These are phyloP conservation scores for Schizosaccharomyces octosporus DNA, from an alignment of 805 yeast species.

Conservation along the genomic window DNA sequence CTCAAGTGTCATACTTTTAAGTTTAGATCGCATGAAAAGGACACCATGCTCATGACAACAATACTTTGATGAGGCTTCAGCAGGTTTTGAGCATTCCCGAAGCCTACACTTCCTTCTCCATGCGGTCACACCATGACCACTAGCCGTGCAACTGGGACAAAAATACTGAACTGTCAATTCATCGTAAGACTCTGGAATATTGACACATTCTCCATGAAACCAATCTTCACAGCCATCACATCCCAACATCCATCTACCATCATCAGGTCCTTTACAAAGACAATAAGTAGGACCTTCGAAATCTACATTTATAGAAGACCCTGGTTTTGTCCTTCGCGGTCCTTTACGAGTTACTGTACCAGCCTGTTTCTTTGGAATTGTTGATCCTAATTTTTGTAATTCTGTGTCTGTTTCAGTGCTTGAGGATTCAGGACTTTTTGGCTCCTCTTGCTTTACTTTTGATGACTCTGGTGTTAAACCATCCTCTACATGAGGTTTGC, in stretches of 20 bases:
- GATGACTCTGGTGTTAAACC: background rate
- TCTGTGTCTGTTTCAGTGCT: background rate
- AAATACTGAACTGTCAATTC: slow-evolving; percentile 36
- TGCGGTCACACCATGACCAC: slow-evolving; percentile 22
- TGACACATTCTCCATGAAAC: slow-evolving; percentile 69
- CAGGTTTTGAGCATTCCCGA: slow-evolving; percentile 30
- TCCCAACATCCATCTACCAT: slow-evolving; percentile 68
- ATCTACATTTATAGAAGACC: background rate
- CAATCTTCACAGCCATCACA: slow-evolving; percentile 91
- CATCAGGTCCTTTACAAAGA: slow-evolving; percentile 52
- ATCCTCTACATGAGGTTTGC: no score
- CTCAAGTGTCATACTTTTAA: background rate
- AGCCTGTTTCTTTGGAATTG: background rate
- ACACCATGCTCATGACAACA: slow-evolving; percentile 53
- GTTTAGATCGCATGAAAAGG: slow-evolving; percentile 12
- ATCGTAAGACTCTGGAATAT: slow-evolving; percentile 25
- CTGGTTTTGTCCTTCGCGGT: background rate
- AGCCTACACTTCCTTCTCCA: slow-evolving; percentile 65
- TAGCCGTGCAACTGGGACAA: slow-evolving; percentile 46
- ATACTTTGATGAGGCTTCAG: slow-evolving; percentile 29
- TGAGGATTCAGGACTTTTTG: background rate
- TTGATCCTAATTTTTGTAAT: background rate
- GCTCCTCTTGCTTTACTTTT: background rate
- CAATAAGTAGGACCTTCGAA: slow-evolving; percentile 19
- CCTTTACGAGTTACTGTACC: background rate